A percentile compares a stretch with the other conserved stretches of the same genome.
Evolutionary conservation across 192 early-diverging fungal species (phyloP).

Genomic region (Umbelopsis isabellina): DNA sequence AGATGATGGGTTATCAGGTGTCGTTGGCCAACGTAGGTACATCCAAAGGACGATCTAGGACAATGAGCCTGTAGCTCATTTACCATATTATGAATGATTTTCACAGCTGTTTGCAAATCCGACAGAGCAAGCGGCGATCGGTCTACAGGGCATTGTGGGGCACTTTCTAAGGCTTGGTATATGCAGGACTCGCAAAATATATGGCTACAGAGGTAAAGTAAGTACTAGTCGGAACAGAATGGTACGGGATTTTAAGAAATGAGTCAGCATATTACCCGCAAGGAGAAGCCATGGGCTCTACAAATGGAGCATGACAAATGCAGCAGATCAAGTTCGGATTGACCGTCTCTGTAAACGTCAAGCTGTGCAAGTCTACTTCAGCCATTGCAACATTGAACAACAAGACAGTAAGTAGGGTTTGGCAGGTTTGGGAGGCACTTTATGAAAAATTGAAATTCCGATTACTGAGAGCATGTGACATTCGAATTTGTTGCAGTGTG

Average conservation of each 20-base stretch:
- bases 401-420: neutral
- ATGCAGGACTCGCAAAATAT: conserved; percentile 72
- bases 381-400: neutral
- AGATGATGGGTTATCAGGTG: conserved; percentile 59
- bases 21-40: conserved; percentile 59
- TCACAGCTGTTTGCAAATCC: conserved; percentile 55
- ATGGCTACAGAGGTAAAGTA: conserved; percentile 46
- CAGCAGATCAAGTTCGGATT: conserved; percentile 52
- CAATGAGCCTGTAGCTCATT: conserved; percentile 69
- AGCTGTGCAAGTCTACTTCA: conserved; percentile 28
- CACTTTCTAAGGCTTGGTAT: conserved; percentile 50
- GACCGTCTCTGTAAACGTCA: conserved; percentile 32
- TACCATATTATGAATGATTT: conserved; percentile 65
- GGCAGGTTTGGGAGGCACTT: neutral
- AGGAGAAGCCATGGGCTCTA: conserved; percentile 46
- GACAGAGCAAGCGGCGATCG: conserved; percentile 44
- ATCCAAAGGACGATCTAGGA: conserved; percentile 54
- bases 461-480: neutral
- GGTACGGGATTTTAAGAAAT: no score
- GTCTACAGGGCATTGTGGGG: conserved; percentile 61
- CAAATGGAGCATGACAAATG: conserved; percentile 49
- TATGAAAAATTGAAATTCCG: neutral
- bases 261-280: conserved; percentile 41
- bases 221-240: neutral
- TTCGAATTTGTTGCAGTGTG: neutral